Evolutionary conservation across 139 green algal species (phyloP).

Genomic region (Haematococcus sp.): DNA sequence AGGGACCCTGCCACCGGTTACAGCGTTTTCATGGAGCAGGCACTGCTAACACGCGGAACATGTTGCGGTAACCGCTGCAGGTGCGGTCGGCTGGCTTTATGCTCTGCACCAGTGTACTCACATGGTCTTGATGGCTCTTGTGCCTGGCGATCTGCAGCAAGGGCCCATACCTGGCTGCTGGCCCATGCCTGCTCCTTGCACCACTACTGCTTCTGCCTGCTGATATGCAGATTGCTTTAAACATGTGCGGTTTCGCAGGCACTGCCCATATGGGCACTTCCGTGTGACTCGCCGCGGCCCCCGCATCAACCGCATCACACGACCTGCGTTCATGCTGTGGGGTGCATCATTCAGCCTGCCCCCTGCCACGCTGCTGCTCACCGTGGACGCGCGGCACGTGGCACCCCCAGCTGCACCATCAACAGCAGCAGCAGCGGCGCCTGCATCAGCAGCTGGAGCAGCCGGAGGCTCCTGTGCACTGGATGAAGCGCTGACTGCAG

Average conservation of each 20-base stretch:
- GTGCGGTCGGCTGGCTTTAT: not conserved
- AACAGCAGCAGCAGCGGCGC: too few species aligned
- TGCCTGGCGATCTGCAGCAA: too few species aligned
- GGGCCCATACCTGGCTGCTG: not conserved
- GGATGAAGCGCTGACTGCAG: too few species aligned
- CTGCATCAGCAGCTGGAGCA: too few species aligned
- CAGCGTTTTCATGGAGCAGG: conserved; percentile 18
- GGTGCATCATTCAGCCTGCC: not conserved
- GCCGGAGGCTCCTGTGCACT: too few species aligned
- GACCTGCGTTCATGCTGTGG: not conserved
- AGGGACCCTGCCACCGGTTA: too few species aligned
- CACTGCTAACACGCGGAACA: not conserved
- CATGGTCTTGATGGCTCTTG: too few species aligned
- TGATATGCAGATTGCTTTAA: too few species aligned
- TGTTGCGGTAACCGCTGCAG: conserved; percentile 24
- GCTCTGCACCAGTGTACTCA: not conserved
- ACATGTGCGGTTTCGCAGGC: too few species aligned
- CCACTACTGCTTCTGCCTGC: not conserved
- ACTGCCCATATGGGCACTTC: conserved; percentile 4
- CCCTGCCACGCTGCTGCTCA: too few species aligned
- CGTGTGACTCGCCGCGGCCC: not conserved
- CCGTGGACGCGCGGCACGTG: too few species aligned
- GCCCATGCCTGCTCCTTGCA: not conserved
- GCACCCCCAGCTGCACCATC: too few species aligned
- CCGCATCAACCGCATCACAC: conserved; percentile 3